These are phyloP conservation scores for Canavalia gladiata DNA, from an alignment of 306 rosid species.

Conservation along the genomic window DNA sequence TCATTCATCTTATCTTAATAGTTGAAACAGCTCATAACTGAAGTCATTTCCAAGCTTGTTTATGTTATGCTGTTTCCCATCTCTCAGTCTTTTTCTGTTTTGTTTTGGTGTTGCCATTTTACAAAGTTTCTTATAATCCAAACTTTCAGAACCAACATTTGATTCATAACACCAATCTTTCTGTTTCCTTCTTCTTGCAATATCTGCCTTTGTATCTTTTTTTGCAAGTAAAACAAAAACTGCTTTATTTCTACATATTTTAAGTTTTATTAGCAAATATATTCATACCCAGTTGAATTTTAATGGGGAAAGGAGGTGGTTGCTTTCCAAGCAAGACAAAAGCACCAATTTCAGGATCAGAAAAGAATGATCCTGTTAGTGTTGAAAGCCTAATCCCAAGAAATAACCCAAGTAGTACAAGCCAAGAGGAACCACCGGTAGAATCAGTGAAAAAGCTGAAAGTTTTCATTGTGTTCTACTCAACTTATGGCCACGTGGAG, in stretches of 20 bases:
- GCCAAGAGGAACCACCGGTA: slow-evolving; percentile 17
- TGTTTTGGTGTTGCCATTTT: background rate
- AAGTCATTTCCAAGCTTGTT: slow-evolving; percentile 47
- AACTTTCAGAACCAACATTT: slow-evolving; percentile 36
- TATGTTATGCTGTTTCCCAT: slow-evolving; percentile 37
- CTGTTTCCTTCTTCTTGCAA: slow-evolving; percentile 18
- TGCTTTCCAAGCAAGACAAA: slow-evolving; percentile 78
- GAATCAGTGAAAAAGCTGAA: slow-evolving; percentile 52
- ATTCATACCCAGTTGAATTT: slow-evolving; percentile 19
- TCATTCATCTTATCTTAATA: slow-evolving; percentile 27
- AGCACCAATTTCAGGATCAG: slow-evolving; percentile 49
- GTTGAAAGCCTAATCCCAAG: slow-evolving; percentile 44
- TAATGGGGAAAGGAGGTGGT: slow-evolving; percentile 83
- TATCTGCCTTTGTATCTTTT: slow-evolving; percentile 31
- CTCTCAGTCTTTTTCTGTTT: slow-evolving; percentile 15
- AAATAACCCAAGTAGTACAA: slow-evolving; percentile 39
- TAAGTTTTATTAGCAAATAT: background rate
- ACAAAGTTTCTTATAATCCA: slow-evolving; percentile 24
- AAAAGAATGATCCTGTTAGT: slow-evolving; percentile 44
- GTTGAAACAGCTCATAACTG: slow-evolving; percentile 50
- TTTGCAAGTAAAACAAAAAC: slow-evolving; percentile 34
- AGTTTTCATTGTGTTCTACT: slow-evolving; percentile 74
- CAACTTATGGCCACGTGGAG: slow-evolving; percentile 85
- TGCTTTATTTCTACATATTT: slow-evolving; percentile 1
- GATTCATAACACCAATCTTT: background rate